Evolutionary conservation across 192 early-diverging fungal species (phyloP).

Genomic region (Backusella liffmaniae): DNA sequence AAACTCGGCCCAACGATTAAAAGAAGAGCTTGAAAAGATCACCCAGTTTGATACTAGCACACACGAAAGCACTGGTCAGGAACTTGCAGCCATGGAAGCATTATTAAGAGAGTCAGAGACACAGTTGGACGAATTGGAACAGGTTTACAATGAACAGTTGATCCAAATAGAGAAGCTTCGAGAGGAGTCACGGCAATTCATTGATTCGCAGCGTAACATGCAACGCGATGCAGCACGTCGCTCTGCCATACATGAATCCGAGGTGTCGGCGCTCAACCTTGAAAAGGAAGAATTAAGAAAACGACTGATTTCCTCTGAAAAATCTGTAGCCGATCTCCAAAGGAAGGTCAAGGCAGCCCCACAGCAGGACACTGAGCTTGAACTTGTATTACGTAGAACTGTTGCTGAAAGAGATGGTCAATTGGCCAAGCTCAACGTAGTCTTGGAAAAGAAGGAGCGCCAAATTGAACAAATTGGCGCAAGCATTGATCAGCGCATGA

Average conservation of each 20-base stretch:
- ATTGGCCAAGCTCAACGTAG: background rate
- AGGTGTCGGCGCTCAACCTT: background rate
- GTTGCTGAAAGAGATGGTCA: conserved; percentile 15
- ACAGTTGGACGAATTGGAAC: background rate
- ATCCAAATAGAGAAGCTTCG: background rate
- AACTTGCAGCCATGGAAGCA: background rate
- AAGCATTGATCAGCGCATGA: background rate
- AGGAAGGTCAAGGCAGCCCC: background rate
- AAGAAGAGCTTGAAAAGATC: background rate
- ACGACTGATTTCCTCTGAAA: background rate
- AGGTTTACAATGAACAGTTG: background rate
- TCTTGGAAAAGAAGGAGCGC: background rate
- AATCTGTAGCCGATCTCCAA: background rate
- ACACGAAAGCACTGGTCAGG: background rate
- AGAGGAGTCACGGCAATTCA: background rate
- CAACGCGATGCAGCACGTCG: background rate
- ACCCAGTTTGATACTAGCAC: background rate
- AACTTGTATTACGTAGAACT: background rate
- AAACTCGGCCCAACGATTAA: background rate
- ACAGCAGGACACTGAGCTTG: conserved; percentile 1
- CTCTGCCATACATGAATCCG: background rate
- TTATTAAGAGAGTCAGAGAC: conserved; percentile 1
- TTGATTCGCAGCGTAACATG: background rate
- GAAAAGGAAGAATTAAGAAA: conserved; percentile 2
- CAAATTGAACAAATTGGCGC: background rate